Percentiles rank a stretch among this genome's conserved stretches.
phyloP scores from a whole-genome alignment of 164 flowering plant genomes.

The Malania oleifera region DNA sequence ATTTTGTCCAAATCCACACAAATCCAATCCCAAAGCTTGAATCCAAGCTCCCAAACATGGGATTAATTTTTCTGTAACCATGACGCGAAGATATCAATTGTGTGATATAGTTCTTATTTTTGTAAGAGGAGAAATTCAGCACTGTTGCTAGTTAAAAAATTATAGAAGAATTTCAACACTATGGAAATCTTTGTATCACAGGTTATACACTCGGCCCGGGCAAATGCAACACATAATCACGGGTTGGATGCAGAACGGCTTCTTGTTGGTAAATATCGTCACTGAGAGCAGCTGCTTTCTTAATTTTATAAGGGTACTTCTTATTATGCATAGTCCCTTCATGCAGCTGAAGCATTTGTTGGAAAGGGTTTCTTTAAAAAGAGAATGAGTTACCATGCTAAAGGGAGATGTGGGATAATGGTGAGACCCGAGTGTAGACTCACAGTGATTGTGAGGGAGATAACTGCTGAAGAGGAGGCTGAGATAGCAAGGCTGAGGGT shows the following conservation, averaged over 20 bases:
- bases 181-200: slow-evolving; percentile 19
- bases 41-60: too few species aligned
- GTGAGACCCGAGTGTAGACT: slow-evolving; percentile 79
- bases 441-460: slow-evolving; percentile 87
- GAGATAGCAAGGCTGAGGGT: slow-evolving; percentile 77
- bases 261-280: slow-evolving; percentile 61
- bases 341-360: slow-evolving; percentile 88
- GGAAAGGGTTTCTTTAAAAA: slow-evolving; percentile 77
- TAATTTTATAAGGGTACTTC: not conserved
- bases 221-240: slow-evolving; percentile 95
- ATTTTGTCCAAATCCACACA: too few species aligned
- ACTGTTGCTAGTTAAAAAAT: not conserved
- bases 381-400: slow-evolving; percentile 64
- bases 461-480: slow-evolving; percentile 87
- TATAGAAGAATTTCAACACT: not conserved
- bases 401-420: slow-evolving; percentile 61
- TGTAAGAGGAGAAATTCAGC: not conserved
- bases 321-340: slow-evolving; percentile 1
- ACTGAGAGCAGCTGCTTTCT: not conserved
- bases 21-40: too few species aligned
- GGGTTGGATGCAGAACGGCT: slow-evolving; percentile 92
- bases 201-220: slow-evolving; percentile 95
- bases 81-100: too few species aligned
- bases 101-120: too few species aligned
- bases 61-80: too few species aligned